Percentiles rank a stretch among this genome's conserved stretches.
Conservation (phyloP, 768 basidiomycete species). For the Suillus brevipes region DNA sequence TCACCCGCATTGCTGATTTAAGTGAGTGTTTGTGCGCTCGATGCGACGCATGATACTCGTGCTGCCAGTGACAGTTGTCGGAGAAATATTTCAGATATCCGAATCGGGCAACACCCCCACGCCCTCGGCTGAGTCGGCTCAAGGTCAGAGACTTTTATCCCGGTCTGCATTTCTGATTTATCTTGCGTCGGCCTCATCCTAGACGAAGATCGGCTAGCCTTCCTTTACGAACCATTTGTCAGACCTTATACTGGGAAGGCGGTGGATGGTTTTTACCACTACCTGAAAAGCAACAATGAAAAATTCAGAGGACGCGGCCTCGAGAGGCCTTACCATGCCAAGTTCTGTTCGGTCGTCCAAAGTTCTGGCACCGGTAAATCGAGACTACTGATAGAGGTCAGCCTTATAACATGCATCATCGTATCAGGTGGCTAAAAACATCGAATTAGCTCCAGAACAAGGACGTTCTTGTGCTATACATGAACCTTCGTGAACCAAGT, state of each 20-base stretch:
- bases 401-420: background rate
- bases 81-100: background rate
- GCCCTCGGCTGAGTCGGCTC: too few relatives aligned
- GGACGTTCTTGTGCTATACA: constrained; percentile 19
- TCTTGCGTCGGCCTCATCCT: too few relatives aligned
- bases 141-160: background rate
- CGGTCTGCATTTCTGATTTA: background rate
- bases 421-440: background rate
- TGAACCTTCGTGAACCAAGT: constrained; percentile 9
- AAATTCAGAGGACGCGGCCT: background rate
- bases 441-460: constrained; percentile 12
- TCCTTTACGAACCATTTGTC: background rate
- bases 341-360: constrained; percentile 17
- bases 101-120: background rate
- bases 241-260: constrained; percentile 7
- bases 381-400: constrained; percentile 14
- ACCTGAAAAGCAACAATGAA: constrained; percentile 14
- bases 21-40: background rate
- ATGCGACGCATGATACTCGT: too few relatives aligned
- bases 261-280: constrained; percentile 21
- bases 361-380: constrained; percentile 26
- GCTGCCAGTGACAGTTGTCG: too few relatives aligned
- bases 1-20: background rate
- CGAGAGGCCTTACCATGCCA: constrained; percentile 7
- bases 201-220: background rate